Evolutionary conservation across 2,329 filamentous ascomycete species (phyloP).

Genomic region (Nectriaceae sp.): DNA sequence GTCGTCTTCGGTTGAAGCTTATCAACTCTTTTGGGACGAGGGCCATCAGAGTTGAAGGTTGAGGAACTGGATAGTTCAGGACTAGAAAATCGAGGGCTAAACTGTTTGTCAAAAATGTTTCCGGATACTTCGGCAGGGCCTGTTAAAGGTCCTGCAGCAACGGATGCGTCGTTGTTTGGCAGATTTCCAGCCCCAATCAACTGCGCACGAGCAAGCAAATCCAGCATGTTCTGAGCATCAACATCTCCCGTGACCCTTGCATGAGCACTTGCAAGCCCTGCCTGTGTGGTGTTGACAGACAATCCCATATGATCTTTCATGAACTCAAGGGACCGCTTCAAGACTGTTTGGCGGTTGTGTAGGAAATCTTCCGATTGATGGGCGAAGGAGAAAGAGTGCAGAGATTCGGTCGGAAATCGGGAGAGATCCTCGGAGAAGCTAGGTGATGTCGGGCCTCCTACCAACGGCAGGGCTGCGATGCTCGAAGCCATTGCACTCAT

Average conservation of each 20-base stretch:
- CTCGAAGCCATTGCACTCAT: conserved; percentile 67
- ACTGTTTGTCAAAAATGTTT: conserved; percentile 85
- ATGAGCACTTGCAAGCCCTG: conserved; percentile 79
- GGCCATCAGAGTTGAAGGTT: conserved; percentile 36
- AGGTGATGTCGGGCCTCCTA: conserved; percentile 70
- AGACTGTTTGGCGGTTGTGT: conserved; percentile 86
- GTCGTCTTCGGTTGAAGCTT: background rate
- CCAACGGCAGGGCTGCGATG: conserved; percentile 53
- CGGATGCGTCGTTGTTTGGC: conserved; percentile 47
- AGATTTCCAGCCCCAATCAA: conserved; percentile 70
- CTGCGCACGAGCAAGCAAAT: conserved; percentile 80
- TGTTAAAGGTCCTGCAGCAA: conserved; percentile 64
- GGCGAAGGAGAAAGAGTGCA: conserved; percentile 98
- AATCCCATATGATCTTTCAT: conserved; percentile 91
- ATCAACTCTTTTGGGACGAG: conserved; percentile 19
- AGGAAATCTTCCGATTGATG: conserved; percentile 92
- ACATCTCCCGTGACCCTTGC: conserved; percentile 80
- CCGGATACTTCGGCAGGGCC: conserved; percentile 74
- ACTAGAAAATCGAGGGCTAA: conserved; percentile 58
- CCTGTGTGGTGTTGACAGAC: conserved; percentile 65
- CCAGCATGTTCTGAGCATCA: conserved; percentile 88
- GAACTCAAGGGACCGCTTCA: conserved; percentile 94
- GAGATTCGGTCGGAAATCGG: conserved; percentile 90
- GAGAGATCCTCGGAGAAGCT: conserved; percentile 85
- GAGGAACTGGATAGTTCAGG: conserved; percentile 46